These are phyloP conservation scores for Yarrowia bubula DNA, from an alignment of 805 yeast genomes.

Conservation along the genomic window DNA sequence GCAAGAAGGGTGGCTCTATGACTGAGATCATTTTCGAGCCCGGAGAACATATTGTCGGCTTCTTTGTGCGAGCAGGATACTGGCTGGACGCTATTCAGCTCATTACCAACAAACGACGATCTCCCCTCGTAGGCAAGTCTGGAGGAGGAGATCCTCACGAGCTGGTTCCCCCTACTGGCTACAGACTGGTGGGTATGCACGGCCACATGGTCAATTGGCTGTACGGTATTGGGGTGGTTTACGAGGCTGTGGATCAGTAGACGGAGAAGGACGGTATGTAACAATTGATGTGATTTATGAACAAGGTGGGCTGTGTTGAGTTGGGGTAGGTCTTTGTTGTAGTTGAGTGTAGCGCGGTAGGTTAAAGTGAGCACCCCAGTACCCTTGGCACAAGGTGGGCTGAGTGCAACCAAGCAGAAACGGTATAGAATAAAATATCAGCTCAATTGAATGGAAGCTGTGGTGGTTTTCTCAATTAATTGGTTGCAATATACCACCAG, in stretches of 20 bases:
- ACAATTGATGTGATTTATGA: background rate
- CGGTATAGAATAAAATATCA: no score
- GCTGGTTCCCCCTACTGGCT: constrained; percentile 64
- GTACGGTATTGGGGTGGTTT: constrained; percentile 69
- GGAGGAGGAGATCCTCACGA: constrained; percentile 64
- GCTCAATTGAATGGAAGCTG: no score
- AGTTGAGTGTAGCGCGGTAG: no score
- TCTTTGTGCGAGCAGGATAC: constrained; percentile 68
- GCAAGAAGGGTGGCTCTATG: constrained; percentile 43
- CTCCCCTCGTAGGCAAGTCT: constrained; percentile 60
- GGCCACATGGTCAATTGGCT: constrained; percentile 73
- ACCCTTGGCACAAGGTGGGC: no score
- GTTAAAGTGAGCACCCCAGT: no score
- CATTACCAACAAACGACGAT: constrained; percentile 47
- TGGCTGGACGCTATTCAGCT: constrained; percentile 91
- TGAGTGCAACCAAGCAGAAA: no score
- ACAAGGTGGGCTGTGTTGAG: no score
- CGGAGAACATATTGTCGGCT: constrained; percentile 60
- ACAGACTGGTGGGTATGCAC: constrained; percentile 61
- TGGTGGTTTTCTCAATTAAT: no score
- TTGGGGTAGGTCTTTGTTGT: no score
- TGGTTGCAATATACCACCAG: no score
- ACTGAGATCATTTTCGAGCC: constrained; percentile 51
- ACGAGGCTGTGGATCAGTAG: constrained; percentile 34
- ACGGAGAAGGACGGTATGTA: background rate